Evolutionary conservation across 139 green algal genomes (phyloP).

Genomic region (Micractinium conductrix): DNA sequence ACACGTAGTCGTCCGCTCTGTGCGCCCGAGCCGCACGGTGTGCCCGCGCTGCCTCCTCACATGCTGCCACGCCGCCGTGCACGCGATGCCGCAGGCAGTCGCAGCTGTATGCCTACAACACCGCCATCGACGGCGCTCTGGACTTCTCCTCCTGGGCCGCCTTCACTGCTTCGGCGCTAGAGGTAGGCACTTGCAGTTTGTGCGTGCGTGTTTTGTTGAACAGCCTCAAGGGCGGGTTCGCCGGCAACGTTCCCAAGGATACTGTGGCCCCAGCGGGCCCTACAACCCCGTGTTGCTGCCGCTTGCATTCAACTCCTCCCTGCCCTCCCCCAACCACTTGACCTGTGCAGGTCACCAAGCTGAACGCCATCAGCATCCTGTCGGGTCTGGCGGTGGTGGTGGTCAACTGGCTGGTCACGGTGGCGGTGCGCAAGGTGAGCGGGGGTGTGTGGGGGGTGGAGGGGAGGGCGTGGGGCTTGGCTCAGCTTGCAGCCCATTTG

Average conservation of each 20-base stretch:
- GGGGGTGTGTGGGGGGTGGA: too few species aligned
- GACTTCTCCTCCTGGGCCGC: slow-evolving; percentile 33
- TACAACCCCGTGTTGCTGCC: neutral
- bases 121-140: slow-evolving; percentile 1
- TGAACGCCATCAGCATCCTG: slow-evolving; percentile 36
- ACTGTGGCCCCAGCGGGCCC: neutral
- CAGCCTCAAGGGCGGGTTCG: too few species aligned
- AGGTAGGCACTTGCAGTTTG: neutral
- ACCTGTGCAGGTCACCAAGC: slow-evolving; percentile 37
- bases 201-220: neutral
- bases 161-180: slow-evolving; percentile 9
- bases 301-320: neutral
- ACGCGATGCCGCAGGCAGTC: slow-evolving; percentile 12
- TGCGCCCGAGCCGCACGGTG: too few species aligned
- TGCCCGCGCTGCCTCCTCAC: neutral
- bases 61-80: too few species aligned
- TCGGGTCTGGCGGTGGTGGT: slow-evolving; percentile 43
- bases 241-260: too few species aligned
- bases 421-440: slow-evolving; percentile 36
- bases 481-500: too few species aligned
- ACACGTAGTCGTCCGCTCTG: too few species aligned
- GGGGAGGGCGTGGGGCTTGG: neutral
- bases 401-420: slow-evolving; percentile 44
- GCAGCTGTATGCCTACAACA: slow-evolving; percentile 16
- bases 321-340: too few species aligned